These are phyloP conservation scores for Raddia distichophylla DNA, from an alignment of 176 grass and related monocot genomes.

Conservation along the genomic window DNA sequence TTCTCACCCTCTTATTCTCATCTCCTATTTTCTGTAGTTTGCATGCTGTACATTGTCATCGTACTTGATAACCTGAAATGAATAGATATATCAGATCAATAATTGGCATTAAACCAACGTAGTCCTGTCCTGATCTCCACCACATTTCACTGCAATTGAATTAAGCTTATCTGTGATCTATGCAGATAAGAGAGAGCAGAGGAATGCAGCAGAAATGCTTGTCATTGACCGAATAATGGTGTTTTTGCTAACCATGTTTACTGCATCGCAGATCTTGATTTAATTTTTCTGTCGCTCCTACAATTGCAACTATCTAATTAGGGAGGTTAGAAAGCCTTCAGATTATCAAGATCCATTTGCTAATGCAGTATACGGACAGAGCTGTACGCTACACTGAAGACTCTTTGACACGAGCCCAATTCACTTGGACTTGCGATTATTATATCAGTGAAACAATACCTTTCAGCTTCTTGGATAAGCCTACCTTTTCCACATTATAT, in stretches of 20 bases:
- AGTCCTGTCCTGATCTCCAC: slow-evolving; percentile 14
- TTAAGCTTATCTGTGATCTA: not conserved
- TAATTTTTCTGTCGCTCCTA: not conserved
- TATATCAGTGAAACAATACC: not conserved
- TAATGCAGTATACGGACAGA: not conserved
- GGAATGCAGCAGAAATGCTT: not conserved
- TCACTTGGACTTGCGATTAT: not conserved
- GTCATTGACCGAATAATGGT: not conserved
- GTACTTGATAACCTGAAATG: not conserved
- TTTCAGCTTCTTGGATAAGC: not conserved
- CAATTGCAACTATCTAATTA: not conserved
- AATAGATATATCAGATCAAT: not conserved
- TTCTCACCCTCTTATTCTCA: not conserved
- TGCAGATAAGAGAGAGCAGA: not conserved
- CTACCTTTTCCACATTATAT: not conserved
- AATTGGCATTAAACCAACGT: slow-evolving; percentile 2
- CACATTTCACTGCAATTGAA: slow-evolving; percentile 21
- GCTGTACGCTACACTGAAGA: not conserved
- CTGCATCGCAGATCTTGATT: not conserved
- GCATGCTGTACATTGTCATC: not conserved
- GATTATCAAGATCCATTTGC: not conserved
- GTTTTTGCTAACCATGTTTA: not conserved
- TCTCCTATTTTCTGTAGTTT: not conserved
- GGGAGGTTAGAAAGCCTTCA: not conserved
- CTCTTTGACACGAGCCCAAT: not conserved